A percentile compares a stretch with the other conserved stretches of the same genome.
Evolutionary conservation across 768 basidiomycete species (phyloP).

Genomic region (Lentinula guzmanii): DNA sequence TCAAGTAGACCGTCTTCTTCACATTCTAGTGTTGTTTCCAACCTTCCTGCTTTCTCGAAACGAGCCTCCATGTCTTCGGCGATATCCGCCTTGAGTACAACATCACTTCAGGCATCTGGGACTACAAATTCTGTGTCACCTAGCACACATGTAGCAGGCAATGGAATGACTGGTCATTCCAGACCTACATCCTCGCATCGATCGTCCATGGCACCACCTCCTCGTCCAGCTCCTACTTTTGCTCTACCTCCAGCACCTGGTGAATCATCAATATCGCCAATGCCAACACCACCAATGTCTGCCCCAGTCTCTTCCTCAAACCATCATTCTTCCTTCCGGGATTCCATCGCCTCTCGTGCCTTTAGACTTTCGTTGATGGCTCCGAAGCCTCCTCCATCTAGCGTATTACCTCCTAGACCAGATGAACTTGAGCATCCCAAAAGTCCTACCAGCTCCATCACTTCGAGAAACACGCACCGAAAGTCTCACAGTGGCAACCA

Average conservation of each 20-base stretch:
- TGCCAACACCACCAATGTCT: conserved; percentile 12
- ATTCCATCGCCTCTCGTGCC: conserved; percentile 50
- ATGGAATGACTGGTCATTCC: background rate
- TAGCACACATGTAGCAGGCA: background rate
- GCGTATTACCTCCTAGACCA: conserved; percentile 59
- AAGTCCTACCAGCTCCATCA: background rate
- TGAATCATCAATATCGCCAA: conserved; percentile 22
- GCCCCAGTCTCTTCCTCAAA: conserved; percentile 13
- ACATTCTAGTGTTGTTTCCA: conserved; percentile 31
- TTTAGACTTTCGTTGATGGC: conserved; percentile 54
- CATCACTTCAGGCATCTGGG: conserved; percentile 30
- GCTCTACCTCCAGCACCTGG: conserved; percentile 66
- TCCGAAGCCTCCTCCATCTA: conserved; percentile 59
- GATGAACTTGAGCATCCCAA: conserved; percentile 34
- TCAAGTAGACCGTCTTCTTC: background rate
- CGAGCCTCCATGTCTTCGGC: conserved; percentile 47
- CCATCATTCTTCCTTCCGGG: conserved; percentile 42
- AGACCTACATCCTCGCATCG: conserved; percentile 34
- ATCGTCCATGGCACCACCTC: conserved; percentile 64
- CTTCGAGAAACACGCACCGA: background rate
- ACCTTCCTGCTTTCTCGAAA: conserved; percentile 47
- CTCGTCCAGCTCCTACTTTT: conserved; percentile 64
- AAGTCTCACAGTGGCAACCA: conserved; percentile 5
- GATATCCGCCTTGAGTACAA: conserved; percentile 34
- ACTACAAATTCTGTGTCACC: background rate